Base-by-base conservation (phyloP, 805 yeast species). In the Naumovozyma baii region DNA sequence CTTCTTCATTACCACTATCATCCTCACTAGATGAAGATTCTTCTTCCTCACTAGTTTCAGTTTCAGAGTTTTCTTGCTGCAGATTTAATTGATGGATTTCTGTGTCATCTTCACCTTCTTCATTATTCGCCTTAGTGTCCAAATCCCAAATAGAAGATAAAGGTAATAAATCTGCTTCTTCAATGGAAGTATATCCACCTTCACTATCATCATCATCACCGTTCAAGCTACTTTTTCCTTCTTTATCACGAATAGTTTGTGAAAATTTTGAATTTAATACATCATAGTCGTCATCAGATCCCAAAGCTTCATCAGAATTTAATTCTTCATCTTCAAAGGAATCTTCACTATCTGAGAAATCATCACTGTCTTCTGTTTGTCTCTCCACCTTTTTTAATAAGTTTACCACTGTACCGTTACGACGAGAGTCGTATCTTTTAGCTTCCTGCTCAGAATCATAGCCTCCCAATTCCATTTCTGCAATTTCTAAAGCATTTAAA, bases 61-160 rank as follows among this genome's bases (percentile, higher is more conserved):
- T 39, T 16, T 39, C 43, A 3, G 51, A 55, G 4, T 36, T 44
- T 16, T 52, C 57, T 34, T 47, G 65, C 15, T 43, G 43, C 15
- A 49, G 38, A 16, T 50, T 39, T n/a, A 53, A 33, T 18, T 46
- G 39, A n/a, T 47, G 52, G 18, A 46, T 47, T 10, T 47, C 53
- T n/a, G n/a, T n/a, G 12, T 41, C 50, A 17, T 54, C 59, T 10
- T 49, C 55, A 25, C 54, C 57, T 53, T 44, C 34, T 50, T 29
- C 39, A 8, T 34, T 41, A 16, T 36, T 40, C 15, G 40, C 54
- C 32, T 55, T 54, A 25, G 79, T 85, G 56, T 84, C 92, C 61
- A 76, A 61, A 54, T 83, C 96, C 95, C 95, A 86, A 3, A 84
- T 87, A 49, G 80, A 87, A n/a, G 94, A 81, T 31, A 87, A 66